These are phyloP conservation scores for Telopea speciosissima DNA, from an alignment of 177 flowering plant species.

Conservation along the genomic window DNA sequence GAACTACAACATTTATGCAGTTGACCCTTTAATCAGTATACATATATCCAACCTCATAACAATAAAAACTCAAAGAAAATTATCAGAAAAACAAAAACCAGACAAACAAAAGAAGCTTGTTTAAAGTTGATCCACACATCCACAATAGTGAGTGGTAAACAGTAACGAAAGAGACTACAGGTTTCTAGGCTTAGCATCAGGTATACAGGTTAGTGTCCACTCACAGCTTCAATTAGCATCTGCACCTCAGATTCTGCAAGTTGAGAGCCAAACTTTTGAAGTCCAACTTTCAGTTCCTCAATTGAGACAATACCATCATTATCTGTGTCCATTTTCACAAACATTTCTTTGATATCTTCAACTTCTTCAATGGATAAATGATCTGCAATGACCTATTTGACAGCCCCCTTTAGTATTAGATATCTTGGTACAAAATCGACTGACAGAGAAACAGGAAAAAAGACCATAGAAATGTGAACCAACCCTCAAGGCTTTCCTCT, in stretches of 20 bases:
- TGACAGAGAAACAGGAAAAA: background rate
- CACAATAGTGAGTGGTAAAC: too few species aligned
- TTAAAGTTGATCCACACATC: too few species aligned
- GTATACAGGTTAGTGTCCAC: conserved; percentile 15
- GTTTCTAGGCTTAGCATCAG: background rate
- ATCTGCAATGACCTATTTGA: conserved; percentile 79
- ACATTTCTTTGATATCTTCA: conserved; percentile 81
- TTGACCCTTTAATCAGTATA: too few species aligned
- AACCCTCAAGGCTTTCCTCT: conserved; percentile 89
- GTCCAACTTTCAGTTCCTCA: conserved; percentile 76
- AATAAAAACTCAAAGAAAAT: too few species aligned
- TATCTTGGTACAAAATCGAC: background rate
- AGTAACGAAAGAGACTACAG: background rate
- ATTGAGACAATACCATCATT: conserved; percentile 68
- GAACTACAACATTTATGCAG: too few species aligned
- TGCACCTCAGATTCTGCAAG: conserved; percentile 83
- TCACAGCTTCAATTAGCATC: conserved; percentile 81
- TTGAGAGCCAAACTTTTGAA: conserved; percentile 59
- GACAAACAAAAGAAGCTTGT: too few species aligned
- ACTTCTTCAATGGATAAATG: conserved; percentile 82
- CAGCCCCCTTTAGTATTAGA: background rate
- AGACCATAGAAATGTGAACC: conserved; percentile 22
- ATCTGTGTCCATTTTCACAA: conserved; percentile 75
- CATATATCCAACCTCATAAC: too few species aligned
- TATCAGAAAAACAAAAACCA: too few species aligned